Evolutionary conservation across 2,329 filamentous ascomycete genomes (phyloP).

Genomic region (Chrysosporium queenslandicum): DNA sequence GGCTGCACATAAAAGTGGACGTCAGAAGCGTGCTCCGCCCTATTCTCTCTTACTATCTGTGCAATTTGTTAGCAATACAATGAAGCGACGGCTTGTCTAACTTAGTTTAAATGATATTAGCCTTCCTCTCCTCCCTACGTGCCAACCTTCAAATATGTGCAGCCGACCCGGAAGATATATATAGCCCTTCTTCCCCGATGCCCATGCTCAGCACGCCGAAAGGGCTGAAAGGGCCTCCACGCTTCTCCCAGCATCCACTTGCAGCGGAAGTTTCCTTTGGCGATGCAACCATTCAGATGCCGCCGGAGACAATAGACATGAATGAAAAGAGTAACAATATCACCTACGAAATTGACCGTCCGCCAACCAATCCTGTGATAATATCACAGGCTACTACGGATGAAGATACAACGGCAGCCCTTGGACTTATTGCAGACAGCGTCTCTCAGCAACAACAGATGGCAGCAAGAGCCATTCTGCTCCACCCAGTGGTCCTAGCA

Average conservation of each 20-base stretch:
- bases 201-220: slow-evolving; percentile 55
- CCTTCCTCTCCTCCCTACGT: slow-evolving; percentile 72
- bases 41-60: too few relatives aligned
- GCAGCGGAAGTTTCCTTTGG: slow-evolving; percentile 1
- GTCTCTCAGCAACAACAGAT: slow-evolving; percentile 70
- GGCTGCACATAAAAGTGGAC: too few relatives aligned
- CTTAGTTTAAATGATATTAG: slow-evolving; percentile 36
- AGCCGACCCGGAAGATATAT: slow-evolving; percentile 21
- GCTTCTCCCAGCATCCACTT: slow-evolving; percentile 29
- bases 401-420: slow-evolving; percentile 54
- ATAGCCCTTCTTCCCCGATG: slow-evolving; percentile 43
- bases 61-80: not conserved
- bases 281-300: slow-evolving; percentile 15
- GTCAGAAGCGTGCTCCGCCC: too few relatives aligned
- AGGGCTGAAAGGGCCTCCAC: slow-evolving; percentile 36
- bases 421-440: slow-evolving; percentile 68
- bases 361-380: slow-evolving; percentile 22
- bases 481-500: slow-evolving; percentile 45
- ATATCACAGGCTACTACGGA: slow-evolving; percentile 34
- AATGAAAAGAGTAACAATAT: not conserved
- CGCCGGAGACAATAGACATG: slow-evolving; percentile 5
- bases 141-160: slow-evolving; percentile 64
- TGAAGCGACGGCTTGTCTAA: not conserved
- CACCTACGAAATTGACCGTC: not conserved
- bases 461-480: slow-evolving; percentile 53